phyloP scores from a whole-genome alignment of 805 yeast species.

The Kodamaea leandrae region DNA sequence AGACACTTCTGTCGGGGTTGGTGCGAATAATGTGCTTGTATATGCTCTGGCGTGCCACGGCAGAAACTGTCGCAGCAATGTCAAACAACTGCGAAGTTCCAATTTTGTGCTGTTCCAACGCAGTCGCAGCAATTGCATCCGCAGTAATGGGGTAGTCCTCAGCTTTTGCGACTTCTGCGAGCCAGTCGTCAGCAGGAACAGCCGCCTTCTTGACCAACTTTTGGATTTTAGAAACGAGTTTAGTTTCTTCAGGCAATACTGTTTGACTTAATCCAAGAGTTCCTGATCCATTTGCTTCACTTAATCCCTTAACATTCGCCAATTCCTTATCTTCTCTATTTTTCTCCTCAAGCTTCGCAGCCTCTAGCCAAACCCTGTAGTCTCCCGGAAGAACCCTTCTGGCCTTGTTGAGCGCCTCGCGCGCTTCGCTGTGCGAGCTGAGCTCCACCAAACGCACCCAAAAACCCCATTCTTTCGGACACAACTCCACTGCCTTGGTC shows the following conservation, averaged over 20 bases:
- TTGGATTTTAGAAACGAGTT: conserved; percentile 16
- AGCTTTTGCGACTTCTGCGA: conserved; percentile 54
- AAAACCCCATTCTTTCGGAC: conserved; percentile 61
- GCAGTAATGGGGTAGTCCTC: conserved; percentile 48
- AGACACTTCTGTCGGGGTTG: conserved; percentile 21
- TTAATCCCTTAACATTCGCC: conserved; percentile 40
- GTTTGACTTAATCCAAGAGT: no score
- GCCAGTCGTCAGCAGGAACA: conserved; percentile 43
- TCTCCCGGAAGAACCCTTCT: conserved; percentile 50
- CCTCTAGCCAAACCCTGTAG: conserved; percentile 64
- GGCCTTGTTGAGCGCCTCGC: conserved; percentile 55
- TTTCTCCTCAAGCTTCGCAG: conserved; percentile 59
- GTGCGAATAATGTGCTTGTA: conserved; percentile 37
- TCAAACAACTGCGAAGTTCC: not conserved
- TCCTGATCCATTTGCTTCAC: not conserved
- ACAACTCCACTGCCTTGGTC: conserved; percentile 62
- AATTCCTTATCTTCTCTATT: conserved; percentile 47
- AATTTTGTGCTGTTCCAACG: conserved; percentile 29
- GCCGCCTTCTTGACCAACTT: conserved; percentile 15
- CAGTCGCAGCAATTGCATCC: conserved; percentile 48
- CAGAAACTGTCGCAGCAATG: not conserved
- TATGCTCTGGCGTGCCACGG: conserved; percentile 45
- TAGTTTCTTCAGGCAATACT: not conserved
- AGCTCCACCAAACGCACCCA: conserved; percentile 49
- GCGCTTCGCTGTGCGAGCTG: conserved; percentile 48